Conservation (phyloP, 1,284 basidiomycete genomes). For the Ganoderma meredithae region DNA sequence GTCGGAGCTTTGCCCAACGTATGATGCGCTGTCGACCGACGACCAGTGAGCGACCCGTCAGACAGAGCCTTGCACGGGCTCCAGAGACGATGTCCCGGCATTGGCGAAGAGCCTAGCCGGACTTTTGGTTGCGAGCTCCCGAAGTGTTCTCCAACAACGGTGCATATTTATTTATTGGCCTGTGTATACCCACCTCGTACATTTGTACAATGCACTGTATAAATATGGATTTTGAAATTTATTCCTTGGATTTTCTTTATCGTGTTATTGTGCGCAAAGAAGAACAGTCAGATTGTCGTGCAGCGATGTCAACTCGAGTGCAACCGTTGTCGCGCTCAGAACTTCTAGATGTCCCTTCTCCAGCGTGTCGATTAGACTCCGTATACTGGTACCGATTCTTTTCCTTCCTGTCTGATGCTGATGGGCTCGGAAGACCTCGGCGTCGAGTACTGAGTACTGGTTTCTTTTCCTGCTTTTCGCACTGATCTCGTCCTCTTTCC, state of each 20-base stretch:
- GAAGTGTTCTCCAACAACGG: not conserved
- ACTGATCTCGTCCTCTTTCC: not conserved
- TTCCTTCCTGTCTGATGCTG: no score
- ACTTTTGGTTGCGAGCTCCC: not conserved
- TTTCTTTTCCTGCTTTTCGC: no score
- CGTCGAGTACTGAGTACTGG: not conserved
- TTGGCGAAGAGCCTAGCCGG: not conserved
- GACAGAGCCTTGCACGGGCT: not conserved
- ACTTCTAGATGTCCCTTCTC: no score
- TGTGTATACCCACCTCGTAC: not conserved
- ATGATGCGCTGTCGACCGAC: conserved; percentile 30
- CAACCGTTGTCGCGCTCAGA: no score
- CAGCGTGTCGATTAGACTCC: no score
- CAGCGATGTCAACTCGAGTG: no score
- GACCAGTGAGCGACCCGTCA: conserved; percentile 20
- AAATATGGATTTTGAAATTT: not conserved
- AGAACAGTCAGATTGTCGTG: not conserved
- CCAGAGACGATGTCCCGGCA: not conserved
- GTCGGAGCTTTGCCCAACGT: conserved; percentile 35
- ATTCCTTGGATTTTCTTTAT: not conserved
- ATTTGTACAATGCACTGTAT: not conserved
- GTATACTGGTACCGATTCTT: no score
- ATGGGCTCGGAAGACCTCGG: not conserved
- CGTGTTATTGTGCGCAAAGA: not conserved
- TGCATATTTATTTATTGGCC: not conserved